Evolutionary conservation across 176 grass and related monocot genomes (phyloP), one percentile per base, ranked within the genome.

Genomic region (Phoenix dactylifera): DNA sequence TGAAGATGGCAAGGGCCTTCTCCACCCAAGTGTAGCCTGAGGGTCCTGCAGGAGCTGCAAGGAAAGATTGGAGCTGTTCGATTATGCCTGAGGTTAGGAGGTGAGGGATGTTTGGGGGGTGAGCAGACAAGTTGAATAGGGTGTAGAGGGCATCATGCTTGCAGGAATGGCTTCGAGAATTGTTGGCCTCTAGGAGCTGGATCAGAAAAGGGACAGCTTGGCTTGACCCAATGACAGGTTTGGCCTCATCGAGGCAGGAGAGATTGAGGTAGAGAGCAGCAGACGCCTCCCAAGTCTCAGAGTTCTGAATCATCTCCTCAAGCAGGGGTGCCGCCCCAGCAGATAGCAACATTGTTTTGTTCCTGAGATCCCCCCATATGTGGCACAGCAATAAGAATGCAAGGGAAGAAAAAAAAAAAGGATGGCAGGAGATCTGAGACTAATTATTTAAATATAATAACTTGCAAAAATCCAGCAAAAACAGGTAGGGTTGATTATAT

Each of bases 251-350:
- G 2, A 95, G 72, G 69, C 86, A 90, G 19, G 91, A 90, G 0
- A 95, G 71, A 25, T 90, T 95, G 49, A 87, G 80, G 77, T 82
- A 95, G 39, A 95, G 88, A 16, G 86, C 91, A 7, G 84, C 61
- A 14, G 86, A 80, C 0, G 77, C 86, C 61, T 95, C 86, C 2
- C 59, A 57, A 35, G 77, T 77, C 25, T 78, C 63, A 0, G 50
- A 5, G n/a, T 77, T 81, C 57, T 79, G 64, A 25, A 87, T 72
- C 91, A 95, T 95, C 73, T 77, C 57, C 73, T 90, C 91, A 4
- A 95, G 63, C 24, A 90, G 39, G 32, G 80, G 60, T 26, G 87
- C 87, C 15, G 90, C 49, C 55, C 80, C 83, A 15, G 82, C 71
- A 50, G 71, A 57, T 3, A 95, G 66, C 29, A 86, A 22, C 69